Evolutionary conservation across 169 alveolate genomes (phyloP), one percentile per base, ranked within the genome.

Genomic region (Cryptosporidium sp.): DNA sequence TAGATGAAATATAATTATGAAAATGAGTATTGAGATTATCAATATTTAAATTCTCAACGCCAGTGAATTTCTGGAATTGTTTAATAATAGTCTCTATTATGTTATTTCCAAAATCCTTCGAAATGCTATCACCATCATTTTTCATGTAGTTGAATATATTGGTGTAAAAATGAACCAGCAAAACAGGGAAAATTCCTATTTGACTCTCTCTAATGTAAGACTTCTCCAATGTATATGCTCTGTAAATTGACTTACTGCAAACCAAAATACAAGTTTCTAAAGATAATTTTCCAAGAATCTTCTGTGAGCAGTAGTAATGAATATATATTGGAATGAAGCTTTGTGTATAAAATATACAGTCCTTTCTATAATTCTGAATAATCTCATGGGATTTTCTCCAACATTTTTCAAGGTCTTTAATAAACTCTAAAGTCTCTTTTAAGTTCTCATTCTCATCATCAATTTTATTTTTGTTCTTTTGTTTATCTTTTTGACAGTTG

Each of bases 311-410:
- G 45, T 29, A 73, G 33, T 73, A 73, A 26, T 73, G 86, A 21
- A 55, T 73, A 59, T 73, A 73, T 52, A 59, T 73, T 39, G 58
- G 37, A 21, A 55, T 35, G 10, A 29, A 59, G 26, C 67, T 39
- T 21, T 23, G 12, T 9, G 61, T n/a, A 37, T 55, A 6, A 31
- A 73, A 73, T 35, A 73, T 51, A 18, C 71, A 52, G 21, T 73
- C 86, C 1, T 23, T 73, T 55, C 86, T 52, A 12, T 37, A 59
- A 55, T 73, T 52, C 1, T 52, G 26, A 14, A 73, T 23, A 31
- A 73, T 73, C 18, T 73, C 86, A 31, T 73, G 86, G 12, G 67
- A 12, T 23, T 55, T 73, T 0, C 65, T 73, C 86, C 86, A 73
- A 58, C 62, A 35, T 29, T n/a, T 1, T n/a, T 73, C 59, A 10